Conservation (phyloP, 306 rosid genomes). For the Chamaecrista fasciculata region DNA sequence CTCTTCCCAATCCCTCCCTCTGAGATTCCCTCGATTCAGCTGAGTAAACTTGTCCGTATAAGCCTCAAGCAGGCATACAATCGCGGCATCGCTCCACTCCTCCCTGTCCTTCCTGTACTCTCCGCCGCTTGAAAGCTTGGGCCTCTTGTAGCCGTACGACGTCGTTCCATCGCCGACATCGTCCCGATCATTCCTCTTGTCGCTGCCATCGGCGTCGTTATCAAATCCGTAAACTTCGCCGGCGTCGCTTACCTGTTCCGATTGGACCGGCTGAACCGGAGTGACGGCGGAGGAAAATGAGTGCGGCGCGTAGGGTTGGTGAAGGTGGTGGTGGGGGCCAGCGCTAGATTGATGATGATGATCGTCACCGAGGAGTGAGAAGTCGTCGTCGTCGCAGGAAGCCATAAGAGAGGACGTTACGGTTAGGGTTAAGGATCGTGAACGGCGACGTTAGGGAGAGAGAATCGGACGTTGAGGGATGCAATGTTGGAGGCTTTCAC, state of each 20-base stretch:
- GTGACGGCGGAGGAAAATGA: slow-evolving; percentile 43
- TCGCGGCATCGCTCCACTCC: slow-evolving; percentile 97
- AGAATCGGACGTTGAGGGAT: slow-evolving; percentile 26
- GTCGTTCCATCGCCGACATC: slow-evolving; percentile 59
- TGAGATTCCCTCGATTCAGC: slow-evolving; percentile 85
- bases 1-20: slow-evolving; percentile 98
- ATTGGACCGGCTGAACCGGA: slow-evolving; percentile 23
- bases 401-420: slow-evolving; percentile 79
- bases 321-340: slow-evolving; percentile 48
- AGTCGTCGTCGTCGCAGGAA: slow-evolving; percentile 87
- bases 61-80: slow-evolving; percentile 77
- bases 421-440: slow-evolving; percentile 54
- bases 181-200: slow-evolving; percentile 68
- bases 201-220: slow-evolving; percentile 45
- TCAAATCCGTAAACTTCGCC: slow-evolving; percentile 58
- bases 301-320: slow-evolving; percentile 58
- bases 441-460: slow-evolving; percentile 66
- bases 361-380: slow-evolving; percentile 81
- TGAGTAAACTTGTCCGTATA: slow-evolving; percentile 91
- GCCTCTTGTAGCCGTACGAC: slow-evolving; percentile 50
- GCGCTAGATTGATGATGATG: slow-evolving; percentile 34
- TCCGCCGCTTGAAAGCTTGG: slow-evolving; percentile 44
- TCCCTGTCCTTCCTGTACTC: slow-evolving; percentile 93
- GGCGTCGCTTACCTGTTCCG: slow-evolving; percentile 46
- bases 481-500: slow-evolving; percentile 46